phyloP scores from a whole-genome alignment of 1,139 yeast genomes.

The Kodamaea alishanica region DNA sequence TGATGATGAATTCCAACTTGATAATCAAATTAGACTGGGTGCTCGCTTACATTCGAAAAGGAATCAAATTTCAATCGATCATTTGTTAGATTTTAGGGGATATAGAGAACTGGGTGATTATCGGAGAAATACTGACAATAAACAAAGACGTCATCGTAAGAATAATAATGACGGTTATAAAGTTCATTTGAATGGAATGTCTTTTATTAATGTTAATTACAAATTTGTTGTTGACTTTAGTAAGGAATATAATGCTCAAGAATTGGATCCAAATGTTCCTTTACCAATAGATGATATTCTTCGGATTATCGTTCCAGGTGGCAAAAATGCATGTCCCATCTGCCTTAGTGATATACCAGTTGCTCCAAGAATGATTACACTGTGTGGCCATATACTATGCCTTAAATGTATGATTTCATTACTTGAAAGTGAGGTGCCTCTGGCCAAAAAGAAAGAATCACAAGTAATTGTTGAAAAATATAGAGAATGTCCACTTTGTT shows the following conservation, averaged over 20 bases:
- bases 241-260: constrained; percentile 53
- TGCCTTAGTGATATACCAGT: constrained; percentile 80
- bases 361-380: constrained; percentile 87
- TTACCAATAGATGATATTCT: constrained; percentile 60
- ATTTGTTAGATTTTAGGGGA: constrained; percentile 60
- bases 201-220: constrained; percentile 80
- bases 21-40: neutral
- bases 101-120: constrained; percentile 48
- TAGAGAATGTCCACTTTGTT: constrained; percentile 85
- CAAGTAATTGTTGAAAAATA: constrained; percentile 47
- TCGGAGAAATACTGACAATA: constrained; percentile 16
- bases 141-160: constrained; percentile 3
- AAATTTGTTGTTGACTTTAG: constrained; percentile 71
- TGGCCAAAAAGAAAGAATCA: constrained; percentile 33
- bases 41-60: constrained; percentile 23
- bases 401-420: constrained; percentile 74
- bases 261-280: constrained; percentile 71
- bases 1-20: constrained; percentile 1
- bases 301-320: constrained; percentile 69
- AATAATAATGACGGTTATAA: constrained; percentile 12
- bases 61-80: constrained; percentile 60
- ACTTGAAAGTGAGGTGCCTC: constrained; percentile 55
- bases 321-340: constrained; percentile 77
- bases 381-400: constrained; percentile 93
- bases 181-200: constrained; percentile 58